phyloP scores from a whole-genome alignment of 768 basidiomycete genomes.

The Hericium erinaceus region DNA sequence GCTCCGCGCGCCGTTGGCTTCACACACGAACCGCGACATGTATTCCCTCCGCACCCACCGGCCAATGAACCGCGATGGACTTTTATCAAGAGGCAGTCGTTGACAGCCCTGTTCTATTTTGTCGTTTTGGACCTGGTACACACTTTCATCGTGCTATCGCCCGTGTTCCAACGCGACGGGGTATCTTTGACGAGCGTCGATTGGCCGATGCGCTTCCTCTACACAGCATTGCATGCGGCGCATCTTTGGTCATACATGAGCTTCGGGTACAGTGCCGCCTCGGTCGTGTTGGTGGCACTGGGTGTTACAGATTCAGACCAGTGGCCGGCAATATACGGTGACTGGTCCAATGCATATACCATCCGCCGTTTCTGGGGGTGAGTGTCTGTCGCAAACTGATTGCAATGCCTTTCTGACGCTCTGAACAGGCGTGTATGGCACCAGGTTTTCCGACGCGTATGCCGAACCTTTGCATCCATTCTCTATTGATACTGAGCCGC shows the following conservation, averaged over 20 bases:
- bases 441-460: neutral
- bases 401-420: no score
- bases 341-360: slow-evolving; percentile 26
- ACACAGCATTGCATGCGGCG: neutral
- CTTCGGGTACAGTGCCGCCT: neutral
- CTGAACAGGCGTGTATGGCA: neutral
- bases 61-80: neutral
- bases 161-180: neutral
- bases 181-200: neutral
- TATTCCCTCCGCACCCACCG: neutral
- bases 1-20: neutral
- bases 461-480: neutral
- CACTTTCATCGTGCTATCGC: neutral
- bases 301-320: slow-evolving; percentile 22
- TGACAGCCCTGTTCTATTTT: neutral
- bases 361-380: slow-evolving; percentile 34
- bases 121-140: neutral
- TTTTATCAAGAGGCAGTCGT: neutral
- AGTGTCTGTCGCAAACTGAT: slow-evolving; percentile 8
- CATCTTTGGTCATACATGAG: neutral
- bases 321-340: slow-evolving; percentile 32
- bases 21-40: neutral
- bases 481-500: neutral
- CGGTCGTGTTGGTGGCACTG: slow-evolving; percentile 7
- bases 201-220: neutral